Base-by-base conservation (phyloP, 441 rosid species). In the Erodium chrysanthum region DNA sequence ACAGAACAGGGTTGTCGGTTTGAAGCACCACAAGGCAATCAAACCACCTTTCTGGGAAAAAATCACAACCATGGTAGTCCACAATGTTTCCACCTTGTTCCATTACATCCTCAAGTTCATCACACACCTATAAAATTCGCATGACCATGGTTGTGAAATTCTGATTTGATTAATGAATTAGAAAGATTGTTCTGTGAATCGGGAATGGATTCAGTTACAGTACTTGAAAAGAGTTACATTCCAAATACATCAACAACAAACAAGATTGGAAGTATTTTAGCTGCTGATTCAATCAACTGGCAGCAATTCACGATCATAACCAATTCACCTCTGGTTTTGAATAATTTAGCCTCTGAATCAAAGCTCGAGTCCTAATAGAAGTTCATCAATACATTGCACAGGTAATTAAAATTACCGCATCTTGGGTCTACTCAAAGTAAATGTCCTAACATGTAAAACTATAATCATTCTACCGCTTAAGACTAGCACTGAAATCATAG, bases 31-130 rank as follows among this genome's bases (percentile, higher is more conserved):
- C 85, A 0, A 91, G 90, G 1, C 79, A 83, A 80, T 94, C 96
- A 74, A 91, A 91, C 97, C 96, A 94, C 63, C 91, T 72, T 70
- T 89, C 79, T 0, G 97, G 97, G 68, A 91, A 95, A 85, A 91
- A 95, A 75, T 95, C 96, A 18, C 97, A 90, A 22, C 99, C 95
- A 63, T 91, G 97, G 77, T 94, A 91, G 70, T 91, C 99, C 56
- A 91, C 90, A 14, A 91, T 84, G 79, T 70, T 85, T 8, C 99
- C 99, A 9, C 97, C 96, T 85, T 77, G 82, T 68, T 75, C 88
- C 96, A 94, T 94, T 31, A 76, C 27, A 74, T 88, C 92, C 76
- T 91, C 97, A 31, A 94, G 86, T 80, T 89, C 98, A 81, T 94
- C 97, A 72, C 90, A 85, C 14, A 91, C 96, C 96, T 94, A 54